Percentiles rank a stretch among this genome's conserved stretches.
Conservation (phyloP, 306 rosid species). For the Abrus pulchellus region DNA sequence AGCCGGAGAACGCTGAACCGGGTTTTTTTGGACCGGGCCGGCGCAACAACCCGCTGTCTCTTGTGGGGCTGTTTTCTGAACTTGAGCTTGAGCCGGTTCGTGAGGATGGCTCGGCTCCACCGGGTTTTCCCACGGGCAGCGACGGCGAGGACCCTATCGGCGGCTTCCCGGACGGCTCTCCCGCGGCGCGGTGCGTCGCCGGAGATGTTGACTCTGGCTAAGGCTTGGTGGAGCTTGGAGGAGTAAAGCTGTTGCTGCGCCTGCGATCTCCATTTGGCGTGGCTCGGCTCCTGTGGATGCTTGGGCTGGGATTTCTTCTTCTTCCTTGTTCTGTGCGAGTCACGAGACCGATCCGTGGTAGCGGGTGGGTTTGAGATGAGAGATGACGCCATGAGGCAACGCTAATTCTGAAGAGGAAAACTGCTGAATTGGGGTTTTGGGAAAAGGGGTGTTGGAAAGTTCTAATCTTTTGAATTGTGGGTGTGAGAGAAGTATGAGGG, state of each 20-base stretch:
- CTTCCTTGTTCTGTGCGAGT: constrained; percentile 59
- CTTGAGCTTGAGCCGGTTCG: constrained; percentile 76
- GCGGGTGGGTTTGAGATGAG: constrained; percentile 59
- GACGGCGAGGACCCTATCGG: constrained; percentile 81
- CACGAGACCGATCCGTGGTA: constrained; percentile 58
- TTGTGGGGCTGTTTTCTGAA: constrained; percentile 66
- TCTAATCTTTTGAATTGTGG: neutral
- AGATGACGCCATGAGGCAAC: constrained; percentile 63
- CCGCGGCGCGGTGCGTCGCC: constrained; percentile 61
- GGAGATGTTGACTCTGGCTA: constrained; percentile 62
- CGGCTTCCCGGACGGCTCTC: constrained; percentile 76
- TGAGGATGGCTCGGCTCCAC: constrained; percentile 93
- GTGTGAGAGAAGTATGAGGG: neutral
- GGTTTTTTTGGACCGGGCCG: constrained; percentile 57
- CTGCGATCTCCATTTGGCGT: constrained; percentile 73
- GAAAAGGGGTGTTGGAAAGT: constrained; percentile 14
- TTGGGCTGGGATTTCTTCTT: constrained; percentile 72
- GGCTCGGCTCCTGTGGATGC: constrained; percentile 45
- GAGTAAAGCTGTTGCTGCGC: constrained; percentile 81
- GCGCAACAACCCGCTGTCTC: constrained; percentile 47
- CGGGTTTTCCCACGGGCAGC: constrained; percentile 86
- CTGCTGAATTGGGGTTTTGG: neutral
- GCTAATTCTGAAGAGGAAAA: neutral
- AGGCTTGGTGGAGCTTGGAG: constrained; percentile 74
- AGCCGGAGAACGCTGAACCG: constrained; percentile 74